These are phyloP conservation scores for Aureococcus anophagefferens DNA, from an alignment of 108 stramenopile genomes.

Conservation along the genomic window DNA sequence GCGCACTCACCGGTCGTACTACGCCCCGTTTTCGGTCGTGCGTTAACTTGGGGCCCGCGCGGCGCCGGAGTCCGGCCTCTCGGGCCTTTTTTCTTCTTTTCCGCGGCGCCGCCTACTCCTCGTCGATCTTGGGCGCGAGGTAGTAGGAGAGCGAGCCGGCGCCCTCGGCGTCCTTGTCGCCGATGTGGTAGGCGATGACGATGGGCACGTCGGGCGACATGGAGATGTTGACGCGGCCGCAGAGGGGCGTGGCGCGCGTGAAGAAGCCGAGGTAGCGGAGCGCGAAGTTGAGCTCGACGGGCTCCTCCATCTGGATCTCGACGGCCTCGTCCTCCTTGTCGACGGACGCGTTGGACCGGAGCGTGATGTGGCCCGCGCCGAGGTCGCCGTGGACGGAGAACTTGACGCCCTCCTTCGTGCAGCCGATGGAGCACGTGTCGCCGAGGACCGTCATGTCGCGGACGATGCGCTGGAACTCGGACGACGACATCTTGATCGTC, in stretches of 20 bases:
- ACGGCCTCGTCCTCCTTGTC: conserved; percentile 88
- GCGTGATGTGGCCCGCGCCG: conserved; percentile 82
- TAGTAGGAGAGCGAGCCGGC: conserved; percentile 87
- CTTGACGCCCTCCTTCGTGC: conserved; percentile 86
- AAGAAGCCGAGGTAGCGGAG: conserved; percentile 94
- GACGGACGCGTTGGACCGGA: conserved; percentile 66
- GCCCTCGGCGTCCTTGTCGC: conserved; percentile 34
- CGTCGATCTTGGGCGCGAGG: conserved; percentile 99
- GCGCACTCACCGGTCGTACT: no score
- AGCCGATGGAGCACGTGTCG: conserved; percentile 87
- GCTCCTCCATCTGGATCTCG: conserved; percentile 90
- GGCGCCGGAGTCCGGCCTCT: no score
- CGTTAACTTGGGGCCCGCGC: no score
- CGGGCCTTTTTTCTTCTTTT: no score
- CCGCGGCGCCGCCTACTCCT: conserved; percentile 66
- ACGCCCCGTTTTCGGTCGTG: no score
- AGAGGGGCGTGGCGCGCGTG: conserved; percentile 90
- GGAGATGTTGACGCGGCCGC: conserved; percentile 65
- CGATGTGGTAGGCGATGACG: conserved; percentile 93
- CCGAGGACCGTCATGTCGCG: conserved; percentile 91
- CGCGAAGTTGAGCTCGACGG: conserved; percentile 94
- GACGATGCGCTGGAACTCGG: conserved; percentile 94
- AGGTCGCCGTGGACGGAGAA: conserved; percentile 86
- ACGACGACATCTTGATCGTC: conserved; percentile 82
- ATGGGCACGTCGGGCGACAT: conserved; percentile 95